Conservation (phyloP, 2,329 filamentous ascomycete genomes). For the Grosmannia penicillata region DNA sequence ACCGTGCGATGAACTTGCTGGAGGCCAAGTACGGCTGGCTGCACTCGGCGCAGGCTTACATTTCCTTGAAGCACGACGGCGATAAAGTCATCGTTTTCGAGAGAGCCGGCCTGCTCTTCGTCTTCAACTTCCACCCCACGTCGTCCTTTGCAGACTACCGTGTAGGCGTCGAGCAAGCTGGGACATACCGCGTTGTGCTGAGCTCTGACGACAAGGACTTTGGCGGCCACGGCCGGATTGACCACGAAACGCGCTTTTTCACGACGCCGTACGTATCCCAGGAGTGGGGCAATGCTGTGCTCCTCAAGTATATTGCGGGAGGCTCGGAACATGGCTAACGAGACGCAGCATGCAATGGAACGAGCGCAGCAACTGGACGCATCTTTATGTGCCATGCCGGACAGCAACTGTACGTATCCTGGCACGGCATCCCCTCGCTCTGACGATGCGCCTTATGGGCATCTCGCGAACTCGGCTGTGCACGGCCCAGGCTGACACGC, state of each 20-base stretch:
- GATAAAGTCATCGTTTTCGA: slow-evolving; percentile 97
- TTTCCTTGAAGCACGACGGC: slow-evolving; percentile 81
- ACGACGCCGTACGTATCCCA: slow-evolving; percentile 46
- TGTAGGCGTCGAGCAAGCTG: slow-evolving; percentile 69
- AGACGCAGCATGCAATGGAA: slow-evolving; percentile 60
- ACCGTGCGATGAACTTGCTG: slow-evolving; percentile 74
- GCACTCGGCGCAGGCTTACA: slow-evolving; percentile 69
- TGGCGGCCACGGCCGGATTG: slow-evolving; percentile 66
- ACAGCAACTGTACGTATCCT: slow-evolving; percentile 59
- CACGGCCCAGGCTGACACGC: background rate
- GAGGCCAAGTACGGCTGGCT: slow-evolving; percentile 91
- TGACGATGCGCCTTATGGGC: background rate
- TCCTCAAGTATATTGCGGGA: background rate
- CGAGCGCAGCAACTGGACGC: slow-evolving; percentile 72
- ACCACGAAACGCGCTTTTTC: slow-evolving; percentile 75
- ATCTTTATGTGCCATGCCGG: slow-evolving; percentile 76
- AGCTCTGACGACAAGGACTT: slow-evolving; percentile 65
- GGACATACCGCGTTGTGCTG: slow-evolving; percentile 76
- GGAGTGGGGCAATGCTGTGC: background rate
- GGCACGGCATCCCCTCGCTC: background rate
- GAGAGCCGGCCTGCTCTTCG: slow-evolving; percentile 73
- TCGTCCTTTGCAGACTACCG: slow-evolving; percentile 85
- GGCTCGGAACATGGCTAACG: slow-evolving; percentile 2
- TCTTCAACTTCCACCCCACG: slow-evolving; percentile 90
- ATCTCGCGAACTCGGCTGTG: background rate